A percentile compares a stretch with the other conserved stretches of the same genome.
phyloP scores from a whole-genome alignment of 495 filamentous ascomycete species.

The Aspergillus sclerotioniger region DNA sequence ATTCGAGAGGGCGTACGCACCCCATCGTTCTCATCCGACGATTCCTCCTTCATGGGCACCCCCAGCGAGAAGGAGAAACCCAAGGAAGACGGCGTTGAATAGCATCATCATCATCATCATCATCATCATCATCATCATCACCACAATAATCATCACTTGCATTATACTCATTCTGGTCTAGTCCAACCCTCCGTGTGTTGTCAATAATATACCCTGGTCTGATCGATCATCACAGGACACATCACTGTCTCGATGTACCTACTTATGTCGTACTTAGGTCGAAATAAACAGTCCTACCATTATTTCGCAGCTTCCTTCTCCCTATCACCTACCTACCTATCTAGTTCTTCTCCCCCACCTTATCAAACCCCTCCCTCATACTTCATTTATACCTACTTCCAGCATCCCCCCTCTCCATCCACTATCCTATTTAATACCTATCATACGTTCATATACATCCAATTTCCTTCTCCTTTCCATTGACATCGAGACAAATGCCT shows the following conservation, averaged over 20 bases:
- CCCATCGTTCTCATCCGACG: slow-evolving; percentile 40
- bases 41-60: slow-evolving; percentile 26
- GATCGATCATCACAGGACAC: neutral
- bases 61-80: slow-evolving; percentile 23
- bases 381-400: neutral
- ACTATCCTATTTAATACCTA: slow-evolving; percentile 7
- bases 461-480: neutral
- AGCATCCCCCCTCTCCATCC: slow-evolving; percentile 2
- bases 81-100: slow-evolving; percentile 28
- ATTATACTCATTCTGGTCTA: neutral
- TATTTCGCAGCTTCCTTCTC: neutral
- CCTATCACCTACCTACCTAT: too few species aligned
- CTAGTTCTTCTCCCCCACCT: neutral
- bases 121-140: neutral
- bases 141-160: too few species aligned
- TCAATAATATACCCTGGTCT: slow-evolving; percentile 8
- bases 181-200: neutral
- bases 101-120: slow-evolving; percentile 5
- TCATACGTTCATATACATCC: neutral
- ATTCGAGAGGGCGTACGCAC: slow-evolving; percentile 40
- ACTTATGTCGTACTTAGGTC: neutral
- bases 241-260: neutral
- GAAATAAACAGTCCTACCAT: neutral
- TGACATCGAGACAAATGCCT: neutral
- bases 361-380: neutral